phyloP scores from a whole-genome alignment of 176 grass and related monocot genomes.

The Rhynchospora pubera region DNA sequence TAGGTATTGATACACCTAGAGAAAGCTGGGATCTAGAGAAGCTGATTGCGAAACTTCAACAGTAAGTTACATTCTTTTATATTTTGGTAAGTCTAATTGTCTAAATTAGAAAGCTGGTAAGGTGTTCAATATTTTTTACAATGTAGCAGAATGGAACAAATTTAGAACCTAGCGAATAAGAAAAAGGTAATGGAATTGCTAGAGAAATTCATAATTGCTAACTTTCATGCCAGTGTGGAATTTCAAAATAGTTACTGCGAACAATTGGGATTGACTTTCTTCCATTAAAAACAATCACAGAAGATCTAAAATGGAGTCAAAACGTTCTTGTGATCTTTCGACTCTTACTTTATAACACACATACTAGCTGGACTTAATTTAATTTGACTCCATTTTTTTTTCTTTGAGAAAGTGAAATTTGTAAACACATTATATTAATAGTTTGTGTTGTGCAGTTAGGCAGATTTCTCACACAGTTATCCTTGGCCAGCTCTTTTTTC shows the following conservation, averaged over 20 bases:
- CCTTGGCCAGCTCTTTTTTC: not conserved
- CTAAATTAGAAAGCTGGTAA: not conserved
- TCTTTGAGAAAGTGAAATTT: too few relatives aligned
- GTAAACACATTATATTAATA: too few relatives aligned
- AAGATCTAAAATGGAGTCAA: not conserved
- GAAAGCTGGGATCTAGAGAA: slow-evolving; percentile 83
- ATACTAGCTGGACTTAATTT: not conserved
- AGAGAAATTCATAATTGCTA: not conserved
- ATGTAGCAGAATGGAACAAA: not conserved
- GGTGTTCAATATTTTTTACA: not conserved
- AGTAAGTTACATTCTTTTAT: slow-evolving; percentile 48
- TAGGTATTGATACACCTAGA: slow-evolving; percentile 54
- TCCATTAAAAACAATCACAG: not conserved
- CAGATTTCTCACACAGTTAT: not conserved
- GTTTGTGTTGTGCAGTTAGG: too few relatives aligned
- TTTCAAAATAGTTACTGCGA: not conserved
- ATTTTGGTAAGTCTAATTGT: not conserved
- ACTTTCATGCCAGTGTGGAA: not conserved
- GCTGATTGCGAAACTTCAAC: slow-evolving; percentile 93
- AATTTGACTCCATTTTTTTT: not conserved
- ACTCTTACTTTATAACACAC: not conserved
- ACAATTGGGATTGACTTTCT: not conserved
- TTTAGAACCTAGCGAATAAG: too few relatives aligned
- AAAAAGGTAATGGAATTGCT: too few relatives aligned
- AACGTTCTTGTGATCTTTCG: not conserved